phyloP scores from a whole-genome alignment of 352 stramenopile species.

The Halophytophthora polymorphica region DNA sequence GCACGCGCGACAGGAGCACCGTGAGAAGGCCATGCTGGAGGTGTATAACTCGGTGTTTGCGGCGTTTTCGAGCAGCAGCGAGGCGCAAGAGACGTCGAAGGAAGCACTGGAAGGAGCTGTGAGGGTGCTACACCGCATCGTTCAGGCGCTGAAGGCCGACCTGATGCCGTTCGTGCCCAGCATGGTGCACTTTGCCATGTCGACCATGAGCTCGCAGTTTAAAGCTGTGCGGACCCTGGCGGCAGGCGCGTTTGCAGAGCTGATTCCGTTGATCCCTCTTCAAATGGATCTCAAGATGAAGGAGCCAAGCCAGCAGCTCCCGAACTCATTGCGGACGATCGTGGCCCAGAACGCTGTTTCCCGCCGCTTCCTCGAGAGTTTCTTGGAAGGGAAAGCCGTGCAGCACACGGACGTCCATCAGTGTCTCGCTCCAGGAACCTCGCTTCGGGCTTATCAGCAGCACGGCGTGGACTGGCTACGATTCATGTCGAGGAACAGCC shows the following conservation, averaged over 20 bases:
- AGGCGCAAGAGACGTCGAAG: neutral
- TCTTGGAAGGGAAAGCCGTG: conserved; percentile 60
- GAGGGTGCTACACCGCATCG: conserved; percentile 57
- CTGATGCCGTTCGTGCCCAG: conserved; percentile 64
- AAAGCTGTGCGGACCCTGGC: conserved; percentile 41
- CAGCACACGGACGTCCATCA: conserved; percentile 26
- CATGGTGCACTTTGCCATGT: conserved; percentile 69
- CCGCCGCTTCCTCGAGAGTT: conserved; percentile 60
- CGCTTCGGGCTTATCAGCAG: conserved; percentile 71
- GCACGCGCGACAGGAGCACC: conserved; percentile 19
- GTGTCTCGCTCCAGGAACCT: conserved; percentile 27
- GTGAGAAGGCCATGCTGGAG: conserved; percentile 40
- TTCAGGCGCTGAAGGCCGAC: conserved; percentile 24
- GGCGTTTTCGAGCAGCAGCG: conserved; percentile 14
- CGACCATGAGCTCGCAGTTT: conserved; percentile 50
- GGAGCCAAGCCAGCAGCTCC: conserved; percentile 4
- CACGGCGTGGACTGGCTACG: conserved; percentile 75
- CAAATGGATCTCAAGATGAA: conserved; percentile 62
- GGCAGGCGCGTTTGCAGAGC: conserved; percentile 61
- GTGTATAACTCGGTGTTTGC: conserved; percentile 53
- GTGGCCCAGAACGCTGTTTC: conserved; percentile 53
- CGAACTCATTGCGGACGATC: conserved; percentile 22
- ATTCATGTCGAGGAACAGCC: conserved; percentile 67
- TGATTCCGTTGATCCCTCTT: conserved; percentile 67
- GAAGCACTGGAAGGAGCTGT: conserved; percentile 39